Base-by-base conservation (phyloP, 78 protist species). In the Salpingoeca rosetta region DNA sequence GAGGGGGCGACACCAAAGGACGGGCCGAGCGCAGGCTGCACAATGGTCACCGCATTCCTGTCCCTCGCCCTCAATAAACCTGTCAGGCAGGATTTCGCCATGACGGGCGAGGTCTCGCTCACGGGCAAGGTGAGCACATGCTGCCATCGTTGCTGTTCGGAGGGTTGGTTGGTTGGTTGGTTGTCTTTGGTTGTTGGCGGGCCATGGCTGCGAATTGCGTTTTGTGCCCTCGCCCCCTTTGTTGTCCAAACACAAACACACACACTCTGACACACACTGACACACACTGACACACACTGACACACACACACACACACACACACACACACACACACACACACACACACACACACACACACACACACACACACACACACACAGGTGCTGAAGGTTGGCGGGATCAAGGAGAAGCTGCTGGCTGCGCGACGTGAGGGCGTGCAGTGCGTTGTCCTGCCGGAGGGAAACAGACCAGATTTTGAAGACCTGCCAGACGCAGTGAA, bases 91-190 rank as follows among this genome's bases (percentile, higher is more conserved):
- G 77, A 91, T 38, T 40, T 92, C 0, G 96, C 97, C 35, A 95
- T 96, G 97, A 94, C 97, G 27, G 98, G 98, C 57, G 98, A 96
- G 85, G 36, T 96, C 56, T 86, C 92, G 1, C 92, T 94, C 40
- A 91, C 94, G n/a, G 97, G 95, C 36, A 89, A 89, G 85, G 88
- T 88, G 7, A 84, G 72, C 0, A 11, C 2, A 74, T 10, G 24
- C 22, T 22, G 3, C 7, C 17, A 27, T 22, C 72, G 44, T 22
- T 28, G n/a, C n/a, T n/a, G n/a, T n/a, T n/a, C n/a, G n/a, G n/a
- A n/a, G n/a, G n/a, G n/a, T n/a, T n/a, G n/a, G n/a, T n/a, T n/a
- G n/a, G n/a, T n/a, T n/a, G n/a, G n/a, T n/a, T n/a, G n/a, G n/a
- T n/a, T n/a, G n/a, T 26, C 27, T 25, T 57, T 77, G 80, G 38